Percentiles rank a stretch among this genome's conserved stretches.
Evolutionary conservation across 1,139 yeast species (phyloP).

Genomic region (Chernovozyma aurita): DNA sequence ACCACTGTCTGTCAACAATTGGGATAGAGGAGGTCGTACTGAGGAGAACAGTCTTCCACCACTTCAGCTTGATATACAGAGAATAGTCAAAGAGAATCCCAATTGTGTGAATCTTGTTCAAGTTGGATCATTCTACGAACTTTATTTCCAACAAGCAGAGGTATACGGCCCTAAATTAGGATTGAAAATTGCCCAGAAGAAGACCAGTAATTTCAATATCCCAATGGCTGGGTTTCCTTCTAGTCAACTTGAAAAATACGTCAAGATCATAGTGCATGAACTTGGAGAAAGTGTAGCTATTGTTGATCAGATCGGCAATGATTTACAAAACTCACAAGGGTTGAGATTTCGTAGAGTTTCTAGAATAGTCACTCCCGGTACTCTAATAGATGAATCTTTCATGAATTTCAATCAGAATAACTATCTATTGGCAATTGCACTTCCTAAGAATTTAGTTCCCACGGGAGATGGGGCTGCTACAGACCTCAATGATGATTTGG

Average conservation of each 20-base stretch:
- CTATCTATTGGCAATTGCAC: conserved; percentile 59
- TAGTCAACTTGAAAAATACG: conserved; percentile 64
- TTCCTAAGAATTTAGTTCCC: conserved; percentile 42
- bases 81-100: conserved; percentile 37
- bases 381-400: conserved; percentile 82
- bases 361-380: conserved; percentile 88
- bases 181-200: conserved; percentile 40
- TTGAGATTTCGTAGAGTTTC: conserved; percentile 66
- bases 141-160: conserved; percentile 85
- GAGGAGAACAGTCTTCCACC: conserved; percentile 30
- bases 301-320: conserved; percentile 57
- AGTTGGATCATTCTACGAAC: conserved; percentile 84
- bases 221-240: conserved; percentile 94
- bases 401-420: conserved; percentile 70
- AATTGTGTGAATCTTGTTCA: conserved; percentile 79
- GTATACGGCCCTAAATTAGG: conserved; percentile 69
- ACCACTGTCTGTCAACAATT: conserved; percentile 15
- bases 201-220: conserved; percentile 44
- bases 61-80: conserved; percentile 30
- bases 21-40: conserved; percentile 43
- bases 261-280: conserved; percentile 68
- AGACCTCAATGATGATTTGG: not conserved
- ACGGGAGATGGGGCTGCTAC: not conserved
- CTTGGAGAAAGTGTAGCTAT: conserved; percentile 70
- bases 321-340: conserved; percentile 16